Evolutionary conservation across 192 early-diverging fungal species (phyloP).

Genomic region (Allomyces javanicus): DNA sequence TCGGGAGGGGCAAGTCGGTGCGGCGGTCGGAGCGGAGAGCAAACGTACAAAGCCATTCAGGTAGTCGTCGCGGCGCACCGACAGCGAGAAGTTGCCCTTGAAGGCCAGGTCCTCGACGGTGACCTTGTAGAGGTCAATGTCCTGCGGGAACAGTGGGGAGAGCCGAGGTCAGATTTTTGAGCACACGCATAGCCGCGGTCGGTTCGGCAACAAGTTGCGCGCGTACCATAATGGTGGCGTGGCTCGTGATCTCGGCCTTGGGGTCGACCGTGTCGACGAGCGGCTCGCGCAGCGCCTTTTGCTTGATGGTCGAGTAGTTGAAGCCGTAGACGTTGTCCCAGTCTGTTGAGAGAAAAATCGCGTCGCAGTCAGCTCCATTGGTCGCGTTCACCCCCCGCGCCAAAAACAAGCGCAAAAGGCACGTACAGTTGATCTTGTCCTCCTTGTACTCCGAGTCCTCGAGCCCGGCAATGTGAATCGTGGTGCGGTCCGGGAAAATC

Average conservation of each 20-base stretch:
- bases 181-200: too few species aligned
- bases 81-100: slow-evolving; percentile 58
- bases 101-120: slow-evolving; percentile 75
- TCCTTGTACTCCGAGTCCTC: slow-evolving; percentile 92
- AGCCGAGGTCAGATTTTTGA: too few species aligned
- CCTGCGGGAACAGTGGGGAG: slow-evolving; percentile 5
- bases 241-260: slow-evolving; percentile 60
- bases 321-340: slow-evolving; percentile 96
- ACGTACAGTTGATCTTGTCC: slow-evolving; percentile 59
- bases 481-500: slow-evolving; percentile 72
- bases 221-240: slow-evolving; percentile 23
- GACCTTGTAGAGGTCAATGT: slow-evolving; percentile 65
- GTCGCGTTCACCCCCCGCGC: neutral
- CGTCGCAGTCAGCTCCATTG: neutral
- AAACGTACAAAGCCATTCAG: slow-evolving; percentile 63
- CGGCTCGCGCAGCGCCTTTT: slow-evolving; percentile 66
- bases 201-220: too few species aligned
- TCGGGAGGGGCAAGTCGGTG: too few species aligned
- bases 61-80: slow-evolving; percentile 58
- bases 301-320: slow-evolving; percentile 87
- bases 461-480: slow-evolving; percentile 72
- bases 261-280: slow-evolving; percentile 88
- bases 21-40: too few species aligned
- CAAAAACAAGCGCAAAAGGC: slow-evolving; percentile 10
- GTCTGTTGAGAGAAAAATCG: slow-evolving; percentile 1